phyloP scores from a whole-genome alignment of 2,329 filamentous ascomycete genomes.

The Penicillium sp. region DNA sequence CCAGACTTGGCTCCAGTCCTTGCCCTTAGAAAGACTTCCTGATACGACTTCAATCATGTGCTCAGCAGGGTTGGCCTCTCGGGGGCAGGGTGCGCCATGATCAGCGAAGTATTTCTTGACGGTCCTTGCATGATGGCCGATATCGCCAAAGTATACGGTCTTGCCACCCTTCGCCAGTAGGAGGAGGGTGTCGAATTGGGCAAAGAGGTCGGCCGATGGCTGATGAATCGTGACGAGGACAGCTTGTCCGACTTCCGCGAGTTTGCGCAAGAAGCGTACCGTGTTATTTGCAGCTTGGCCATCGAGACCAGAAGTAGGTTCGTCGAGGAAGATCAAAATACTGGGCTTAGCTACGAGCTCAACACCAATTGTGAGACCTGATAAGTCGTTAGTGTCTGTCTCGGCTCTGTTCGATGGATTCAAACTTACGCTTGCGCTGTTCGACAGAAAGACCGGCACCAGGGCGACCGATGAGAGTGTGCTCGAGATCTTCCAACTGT shows the following conservation, averaged over 20 bases:
- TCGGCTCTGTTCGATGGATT: not conserved
- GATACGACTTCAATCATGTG: constrained; percentile 60
- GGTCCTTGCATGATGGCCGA: constrained; percentile 68
- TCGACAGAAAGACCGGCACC: constrained; percentile 62
- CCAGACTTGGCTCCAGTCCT: constrained; percentile 78
- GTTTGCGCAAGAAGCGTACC: constrained; percentile 68
- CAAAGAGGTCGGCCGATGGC: constrained; percentile 68
- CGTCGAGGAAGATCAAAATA: constrained; percentile 72
- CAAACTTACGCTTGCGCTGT: constrained; percentile 63
- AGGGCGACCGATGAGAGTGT: constrained; percentile 62
- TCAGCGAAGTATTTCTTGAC: constrained; percentile 71
- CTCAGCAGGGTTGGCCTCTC: constrained; percentile 65
- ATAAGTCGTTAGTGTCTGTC: constrained; percentile 3
- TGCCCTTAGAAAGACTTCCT: constrained; percentile 55
- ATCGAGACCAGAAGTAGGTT: constrained; percentile 72
- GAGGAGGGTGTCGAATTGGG: constrained; percentile 73
- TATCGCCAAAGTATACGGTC: constrained; percentile 71
- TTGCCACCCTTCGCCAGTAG: constrained; percentile 69
- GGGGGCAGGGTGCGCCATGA: constrained; percentile 67
- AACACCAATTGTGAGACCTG: constrained; percentile 68
- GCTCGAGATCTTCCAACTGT: constrained; percentile 67
- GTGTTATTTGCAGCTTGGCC: constrained; percentile 71
- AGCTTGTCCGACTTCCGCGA: constrained; percentile 68
- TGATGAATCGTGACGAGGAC: constrained; percentile 75
- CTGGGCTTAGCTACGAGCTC: constrained; percentile 72